Base-by-base conservation (phyloP, 2,329 filamentous ascomycete genomes). In the Aureobasidium leucospermi region DNA sequence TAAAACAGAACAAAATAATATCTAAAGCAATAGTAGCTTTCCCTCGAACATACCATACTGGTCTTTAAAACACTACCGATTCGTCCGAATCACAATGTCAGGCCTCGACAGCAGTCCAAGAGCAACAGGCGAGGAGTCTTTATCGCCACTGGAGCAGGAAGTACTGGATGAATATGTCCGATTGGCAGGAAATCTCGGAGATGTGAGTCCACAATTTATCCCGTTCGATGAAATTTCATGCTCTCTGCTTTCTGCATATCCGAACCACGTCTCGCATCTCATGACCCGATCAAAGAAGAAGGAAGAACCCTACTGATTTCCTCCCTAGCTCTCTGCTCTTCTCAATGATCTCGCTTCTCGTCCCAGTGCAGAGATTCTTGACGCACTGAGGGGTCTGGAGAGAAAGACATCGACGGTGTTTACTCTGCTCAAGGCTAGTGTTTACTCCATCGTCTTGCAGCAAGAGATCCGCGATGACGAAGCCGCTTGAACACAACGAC, bases 371-470 rank as follows among this genome's bases (percentile, higher is more conserved):
- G 90, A 89, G 65, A 92, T 95, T 60, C 81, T 95, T 57, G 90
- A 99, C 73, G 87, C 89, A 8, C 79, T 99, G 67, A 81, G 94
- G 58, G 86, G 92, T 45, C 79, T 99, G 58, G 94, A 99, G 79
- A 82, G 94, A 67, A 96, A 97, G 79, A 96, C 93, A 45, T 91
- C 90, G 66, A 79, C 96, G 58, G 93, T 96, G 23, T 97, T 96
- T 74, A 99, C 94, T 63, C 76, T 97, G 71, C 81, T 99, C 71
- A 99, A 99, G 79, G 93, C 94, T 16, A 97, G 93, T 74, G 94
- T 99, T 64, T 99, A 99, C 77, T 96, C 89, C 71, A 99, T 99
- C 77, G 92, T 99, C 63, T 74, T 99, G 78, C 93, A 99, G 81
- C 93, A 97, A 81, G 90, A 97, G 81, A 90, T 96, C 68, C 86